A percentile compares a stretch with the other conserved stretches of the same genome.
These are phyloP conservation scores for Talaromyces adpressus DNA, from an alignment of 495 filamentous ascomycete species.

Conservation along the genomic window DNA sequence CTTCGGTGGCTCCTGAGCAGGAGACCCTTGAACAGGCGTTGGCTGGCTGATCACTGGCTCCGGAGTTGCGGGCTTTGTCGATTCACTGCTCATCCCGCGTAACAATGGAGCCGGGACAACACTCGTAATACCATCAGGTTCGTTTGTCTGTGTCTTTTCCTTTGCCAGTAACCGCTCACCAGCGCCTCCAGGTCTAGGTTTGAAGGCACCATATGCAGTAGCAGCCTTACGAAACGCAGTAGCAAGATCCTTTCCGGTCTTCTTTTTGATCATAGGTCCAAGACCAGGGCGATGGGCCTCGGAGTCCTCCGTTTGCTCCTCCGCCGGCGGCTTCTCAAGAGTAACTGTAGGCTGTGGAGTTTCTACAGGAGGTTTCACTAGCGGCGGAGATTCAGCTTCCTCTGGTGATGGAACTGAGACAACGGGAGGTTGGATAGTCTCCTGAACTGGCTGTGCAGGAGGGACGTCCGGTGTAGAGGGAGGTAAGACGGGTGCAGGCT, in stretches of 20 bases:
- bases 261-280: constrained; percentile 86
- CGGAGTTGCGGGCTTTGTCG: constrained; percentile 14
- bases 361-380: background rate
- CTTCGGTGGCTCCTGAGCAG: constrained; percentile 24
- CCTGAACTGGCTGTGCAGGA: background rate
- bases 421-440: background rate
- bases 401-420: background rate
- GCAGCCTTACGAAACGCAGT: constrained; percentile 80
- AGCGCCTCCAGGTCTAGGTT: constrained; percentile 74
- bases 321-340: constrained; percentile 15
- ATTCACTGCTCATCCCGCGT: constrained; percentile 24
- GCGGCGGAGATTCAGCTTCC: background rate
- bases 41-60: constrained; percentile 13
- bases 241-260: constrained; percentile 61
- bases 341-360: constrained; percentile 11
- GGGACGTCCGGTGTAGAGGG: background rate
- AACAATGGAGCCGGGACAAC: constrained; percentile 72
- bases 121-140: constrained; percentile 79
- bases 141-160: constrained; percentile 46
- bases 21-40: constrained; percentile 8
- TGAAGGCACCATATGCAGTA: constrained; percentile 73
- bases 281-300: constrained; percentile 66
- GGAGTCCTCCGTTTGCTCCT: constrained; percentile 36
- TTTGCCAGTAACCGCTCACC: constrained; percentile 60
- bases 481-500: background rate